Evolutionary conservation across 2,329 filamentous ascomycete genomes (phyloP), one percentile per base, ranked within the genome.

Genomic region (Fusarium sp.): DNA sequence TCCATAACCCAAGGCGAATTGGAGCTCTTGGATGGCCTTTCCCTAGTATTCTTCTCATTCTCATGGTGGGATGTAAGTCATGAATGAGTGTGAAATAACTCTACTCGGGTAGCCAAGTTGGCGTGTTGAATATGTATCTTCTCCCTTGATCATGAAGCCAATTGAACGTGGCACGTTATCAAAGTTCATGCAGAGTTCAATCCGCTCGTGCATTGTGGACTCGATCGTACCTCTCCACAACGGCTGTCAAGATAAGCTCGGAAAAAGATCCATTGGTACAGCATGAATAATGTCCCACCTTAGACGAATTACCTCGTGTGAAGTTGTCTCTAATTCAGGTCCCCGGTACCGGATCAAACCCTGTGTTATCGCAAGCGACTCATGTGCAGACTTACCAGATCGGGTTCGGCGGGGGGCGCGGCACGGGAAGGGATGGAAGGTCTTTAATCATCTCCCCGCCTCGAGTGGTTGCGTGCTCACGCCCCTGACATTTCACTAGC

Each of bases 401-500:
- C 35, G 35, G 64, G 57, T 45, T 62, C 36, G 22, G 57, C 29
- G 58, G 47, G 58, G 33, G 57, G 31, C 29, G n/a, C 18, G 35
- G n/a, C 36, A 64, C 50, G 25, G n/a, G 45, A 50, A 27, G 45
- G 14, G 45, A 29, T 50, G 36, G 56, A 27, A 25, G 18, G 22
- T 47, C 42, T 64, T 64, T n/a, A 36, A 33, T 56, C 45, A 22
- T 20, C 69, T 70, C 63, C 66, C 72, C 69, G 72, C 73, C 70
- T 57, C 67, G 33, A 69, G 73, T 68, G 66, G 69, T 75, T 68
- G 73, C 73, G 73, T 75, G 73, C 73, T 74, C 58, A 36, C 25
- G 66, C 70, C 54, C 69, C 47, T 66, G 57, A 60, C 59, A 57
- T 59, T 54, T 59, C 57, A 62, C 52, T 59, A 50, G 54, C 50